These are phyloP conservation scores for Suhomyces emberorum DNA, from an alignment of 805 yeast genomes.

Conservation along the genomic window DNA sequence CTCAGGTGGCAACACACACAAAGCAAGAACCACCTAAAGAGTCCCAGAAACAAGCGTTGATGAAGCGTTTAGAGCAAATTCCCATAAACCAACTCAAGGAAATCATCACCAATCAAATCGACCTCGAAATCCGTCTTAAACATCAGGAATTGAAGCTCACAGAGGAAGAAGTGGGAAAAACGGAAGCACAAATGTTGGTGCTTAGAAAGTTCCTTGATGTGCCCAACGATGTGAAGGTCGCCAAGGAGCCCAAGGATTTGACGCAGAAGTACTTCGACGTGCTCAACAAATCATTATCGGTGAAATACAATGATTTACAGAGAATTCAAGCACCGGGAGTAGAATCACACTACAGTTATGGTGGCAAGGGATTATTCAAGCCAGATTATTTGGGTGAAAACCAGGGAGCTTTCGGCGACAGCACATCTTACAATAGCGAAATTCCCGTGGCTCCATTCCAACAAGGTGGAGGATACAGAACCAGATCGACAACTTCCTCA, in stretches of 20 bases:
- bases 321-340: conserved; percentile 5
- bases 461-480: conserved; percentile 28
- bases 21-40: neutral
- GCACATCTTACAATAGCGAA: neutral
- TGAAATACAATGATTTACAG: conserved; percentile 29
- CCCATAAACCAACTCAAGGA: conserved; percentile 28
- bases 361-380: conserved; percentile 7
- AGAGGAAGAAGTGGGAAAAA: conserved; percentile 52
- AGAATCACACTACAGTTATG: conserved; percentile 4
- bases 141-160: conserved; percentile 53
- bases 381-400: conserved; percentile 7
- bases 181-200: conserved; percentile 55
- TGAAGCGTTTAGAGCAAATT: conserved; percentile 7
- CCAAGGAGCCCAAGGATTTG: conserved; percentile 44
- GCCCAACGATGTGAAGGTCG: conserved; percentile 36
- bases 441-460: conserved; percentile 4
- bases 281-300: conserved; percentile 31
- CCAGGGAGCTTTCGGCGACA: conserved; percentile 1
- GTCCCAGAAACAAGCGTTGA: neutral
- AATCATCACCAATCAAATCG: conserved; percentile 46
- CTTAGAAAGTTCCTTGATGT: conserved; percentile 45
- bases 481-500: conserved; percentile 50
- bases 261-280: conserved; percentile 41
- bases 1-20: no score
- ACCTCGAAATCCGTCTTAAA: conserved; percentile 57